Conservation (phyloP, 2,329 filamentous ascomycete genomes). For the Parastagonospora avenae region DNA sequence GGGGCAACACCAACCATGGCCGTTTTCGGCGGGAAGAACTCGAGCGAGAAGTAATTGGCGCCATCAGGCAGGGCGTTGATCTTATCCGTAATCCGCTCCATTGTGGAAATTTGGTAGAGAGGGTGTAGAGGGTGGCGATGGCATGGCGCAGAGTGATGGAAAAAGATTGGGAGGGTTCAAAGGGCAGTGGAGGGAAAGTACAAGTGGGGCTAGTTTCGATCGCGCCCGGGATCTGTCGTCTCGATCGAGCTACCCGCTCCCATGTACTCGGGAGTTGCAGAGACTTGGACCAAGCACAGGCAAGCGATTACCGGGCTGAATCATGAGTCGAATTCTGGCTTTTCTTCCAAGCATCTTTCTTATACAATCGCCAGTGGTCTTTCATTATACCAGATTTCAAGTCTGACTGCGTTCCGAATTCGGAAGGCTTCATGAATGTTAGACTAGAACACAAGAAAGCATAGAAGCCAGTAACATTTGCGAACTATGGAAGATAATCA, state of each 20-base stretch:
- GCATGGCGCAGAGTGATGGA: conserved; percentile 33
- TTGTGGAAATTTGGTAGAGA: conserved; percentile 11
- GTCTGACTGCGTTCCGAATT: too few relatives aligned
- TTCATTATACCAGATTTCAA: too few relatives aligned
- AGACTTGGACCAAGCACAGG: not conserved
- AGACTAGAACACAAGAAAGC: too few relatives aligned
- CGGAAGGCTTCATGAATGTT: too few relatives aligned
- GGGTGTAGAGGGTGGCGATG: conserved; percentile 7
- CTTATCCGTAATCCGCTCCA: conserved; percentile 85
- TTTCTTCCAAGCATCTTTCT: too few relatives aligned
- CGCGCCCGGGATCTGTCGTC: conserved; percentile 19
- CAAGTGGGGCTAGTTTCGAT: conserved; percentile 26
- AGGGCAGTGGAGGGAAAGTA: conserved; percentile 25
- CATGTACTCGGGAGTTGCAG: conserved; percentile 1
- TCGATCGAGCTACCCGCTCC: conserved; percentile 8
- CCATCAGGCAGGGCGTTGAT: conserved; percentile 85
- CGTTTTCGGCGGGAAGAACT: conserved; percentile 99
- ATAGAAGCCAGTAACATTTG: too few relatives aligned
- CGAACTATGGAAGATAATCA: not conserved
- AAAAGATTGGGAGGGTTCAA: conserved; percentile 26
- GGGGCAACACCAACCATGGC: conserved; percentile 66
- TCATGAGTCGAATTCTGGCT: too few relatives aligned
- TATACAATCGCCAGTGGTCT: too few relatives aligned
- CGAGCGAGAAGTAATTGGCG: conserved; percentile 89
- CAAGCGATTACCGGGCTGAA: not conserved